These are phyloP conservation scores for Diaporthe australafricana DNA, from an alignment of 2,329 filamentous ascomycete genomes.

Conservation along the genomic window DNA sequence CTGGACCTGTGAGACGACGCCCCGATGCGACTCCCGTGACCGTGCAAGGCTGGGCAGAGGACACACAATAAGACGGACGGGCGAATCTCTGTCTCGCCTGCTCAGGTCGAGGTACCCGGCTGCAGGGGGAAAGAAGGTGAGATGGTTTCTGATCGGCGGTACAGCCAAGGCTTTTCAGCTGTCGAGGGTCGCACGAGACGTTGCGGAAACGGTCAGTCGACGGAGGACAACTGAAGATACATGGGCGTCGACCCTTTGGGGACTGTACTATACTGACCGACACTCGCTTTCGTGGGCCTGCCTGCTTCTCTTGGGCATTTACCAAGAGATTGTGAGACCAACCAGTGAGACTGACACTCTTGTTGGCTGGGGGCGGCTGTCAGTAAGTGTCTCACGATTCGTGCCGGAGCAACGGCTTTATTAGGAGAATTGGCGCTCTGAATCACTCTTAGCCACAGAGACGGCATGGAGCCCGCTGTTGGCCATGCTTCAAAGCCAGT, in stretches of 20 bases:
- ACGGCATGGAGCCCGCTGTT: not conserved
- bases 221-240: conserved; percentile 6
- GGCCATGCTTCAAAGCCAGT: not conserved
- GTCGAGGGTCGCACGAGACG: conserved; percentile 20
- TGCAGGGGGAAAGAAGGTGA: conserved; percentile 9
- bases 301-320: not conserved
- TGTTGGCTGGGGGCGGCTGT: conserved; percentile 17
- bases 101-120: conserved; percentile 13
- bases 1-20: conserved; percentile 23
- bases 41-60: conserved; percentile 27
- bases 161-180: conserved; percentile 27
- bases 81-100: conserved; percentile 8
- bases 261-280: not conserved
- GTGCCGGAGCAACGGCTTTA: conserved; percentile 8
- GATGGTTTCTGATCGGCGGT: conserved; percentile 26
- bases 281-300: not conserved
- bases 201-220: conserved; percentile 15
- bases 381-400: conserved; percentile 13
- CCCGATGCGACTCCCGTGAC: conserved; percentile 25
- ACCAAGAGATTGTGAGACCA: conserved; percentile 20
- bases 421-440: not conserved
- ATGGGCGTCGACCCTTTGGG: not conserved
- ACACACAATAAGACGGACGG: conserved; percentile 19
- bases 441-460: not conserved
- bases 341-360: conserved; percentile 12